Base-by-base conservation (phyloP, 345 rosid genomes). In the Conringia planisiliqua region DNA sequence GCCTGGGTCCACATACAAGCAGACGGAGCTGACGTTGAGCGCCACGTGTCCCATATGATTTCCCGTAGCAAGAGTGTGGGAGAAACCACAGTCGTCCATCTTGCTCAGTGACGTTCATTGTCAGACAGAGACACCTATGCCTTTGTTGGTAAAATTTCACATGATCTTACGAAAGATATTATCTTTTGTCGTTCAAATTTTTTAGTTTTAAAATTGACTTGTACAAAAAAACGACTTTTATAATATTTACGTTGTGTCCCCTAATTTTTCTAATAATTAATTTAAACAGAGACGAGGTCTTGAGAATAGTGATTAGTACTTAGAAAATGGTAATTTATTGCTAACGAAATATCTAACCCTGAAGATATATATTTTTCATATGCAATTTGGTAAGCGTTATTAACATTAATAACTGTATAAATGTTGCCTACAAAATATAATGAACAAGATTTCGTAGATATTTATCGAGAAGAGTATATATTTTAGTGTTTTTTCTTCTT, bases 41-140 rank as follows among this genome's bases (percentile, higher is more conserved):
- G 68, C 26, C 73, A 77, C 80, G 59, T 76, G 75, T 63, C 71
- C 9, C 67, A n/a, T 59, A 47, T 66, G 78, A 46, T 56, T 56
- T 40, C 42, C 42, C 17, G 62, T 35, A 48, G 78, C 73, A 59
- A 67, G 1, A 42, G 66, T 44, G 26, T 62, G 72, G 71, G 76
- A 63, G 72, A 64, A 70, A 70, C 60, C 66, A 70, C 72, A 70
- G 72, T 71, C 76, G 80, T 77, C 66, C 76, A 54, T 77, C n/a
- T n/a, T n/a, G n/a, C 38, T 70, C 27, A 63, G 43, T 77, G 46
- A 42, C 35, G 32, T 38, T 66, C 72, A 38, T 66, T 74, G 66
- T 66, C 78, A 22, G 78, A 77, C 54, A 27, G 20, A 26, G 78
- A 70, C 61, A 46, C 62, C 35, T 61, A 35, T 63, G 32, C n/a